Percentiles rank a stretch among this genome's conserved stretches.
phyloP scores from a whole-genome alignment of 2,329 filamentous ascomycete species.

The Hymenoscyphus albidus region DNA sequence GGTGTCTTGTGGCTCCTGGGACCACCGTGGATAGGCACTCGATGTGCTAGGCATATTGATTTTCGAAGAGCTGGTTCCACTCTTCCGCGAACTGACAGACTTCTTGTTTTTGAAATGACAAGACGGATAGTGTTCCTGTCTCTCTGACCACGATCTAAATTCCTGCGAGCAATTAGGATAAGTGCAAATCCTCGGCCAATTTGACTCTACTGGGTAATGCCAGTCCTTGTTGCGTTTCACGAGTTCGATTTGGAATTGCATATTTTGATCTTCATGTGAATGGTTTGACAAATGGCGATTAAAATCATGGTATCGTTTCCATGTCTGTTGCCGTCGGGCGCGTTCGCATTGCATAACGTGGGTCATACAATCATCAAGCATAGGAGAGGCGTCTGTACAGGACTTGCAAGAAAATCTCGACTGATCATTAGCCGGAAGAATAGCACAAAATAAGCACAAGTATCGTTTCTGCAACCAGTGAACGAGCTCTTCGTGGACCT shows the following conservation, averaged over 20 bases:
- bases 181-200: slow-evolving; percentile 1
- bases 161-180: slow-evolving; percentile 3
- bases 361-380: background rate
- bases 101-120: slow-evolving; percentile 5
- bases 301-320: background rate
- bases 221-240: background rate
- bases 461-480: slow-evolving; percentile 5
- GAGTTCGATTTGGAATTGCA: background rate
- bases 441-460: slow-evolving; percentile 6
- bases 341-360: background rate
- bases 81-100: slow-evolving; percentile 1
- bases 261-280: background rate
- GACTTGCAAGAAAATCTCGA: background rate
- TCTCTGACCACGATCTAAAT: background rate
- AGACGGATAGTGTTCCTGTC: background rate
- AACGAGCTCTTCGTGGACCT: slow-evolving; percentile 3
- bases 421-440: background rate
- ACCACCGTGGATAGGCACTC: background rate
- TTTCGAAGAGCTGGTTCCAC: background rate
- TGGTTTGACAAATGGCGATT: background rate
- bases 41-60: background rate
- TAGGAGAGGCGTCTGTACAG: background rate
- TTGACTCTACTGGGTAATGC: slow-evolving; percentile 3
- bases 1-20: background rate
- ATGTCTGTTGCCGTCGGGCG: background rate